phyloP scores from a whole-genome alignment of 805 yeast genomes.

The Candida rishiriensis region DNA sequence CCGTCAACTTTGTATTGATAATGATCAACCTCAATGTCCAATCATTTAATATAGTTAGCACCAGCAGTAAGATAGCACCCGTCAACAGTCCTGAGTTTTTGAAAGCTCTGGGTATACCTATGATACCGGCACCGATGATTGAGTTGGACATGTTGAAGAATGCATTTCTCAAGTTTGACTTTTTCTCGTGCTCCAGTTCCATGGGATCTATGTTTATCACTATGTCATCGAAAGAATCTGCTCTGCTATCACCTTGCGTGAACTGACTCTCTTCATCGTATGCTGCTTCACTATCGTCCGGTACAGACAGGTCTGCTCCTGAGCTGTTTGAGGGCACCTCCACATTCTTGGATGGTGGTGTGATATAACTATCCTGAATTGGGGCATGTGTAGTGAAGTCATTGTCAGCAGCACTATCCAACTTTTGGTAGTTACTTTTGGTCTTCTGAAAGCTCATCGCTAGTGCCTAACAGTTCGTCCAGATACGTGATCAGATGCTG shows the following conservation, averaged over 20 bases:
- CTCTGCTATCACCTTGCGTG: background rate
- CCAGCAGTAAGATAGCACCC: slow-evolving; percentile 56
- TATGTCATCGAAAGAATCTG: slow-evolving; percentile 2
- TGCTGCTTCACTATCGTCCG: no score
- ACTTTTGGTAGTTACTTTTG: no score
- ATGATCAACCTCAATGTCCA: slow-evolving; percentile 84
- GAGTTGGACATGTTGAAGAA: slow-evolving; percentile 97
- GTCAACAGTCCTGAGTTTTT: slow-evolving; percentile 74
- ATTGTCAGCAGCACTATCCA: no score
- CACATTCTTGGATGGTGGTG: no score
- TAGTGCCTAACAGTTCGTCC: no score
- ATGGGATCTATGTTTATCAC: slow-evolving; percentile 6
- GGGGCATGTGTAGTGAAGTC: no score
- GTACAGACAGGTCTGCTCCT: no score
- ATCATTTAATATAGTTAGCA: slow-evolving; percentile 70
- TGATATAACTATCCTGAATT: no score
- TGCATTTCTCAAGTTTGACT: slow-evolving; percentile 73
- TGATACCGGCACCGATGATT: slow-evolving; percentile 92
- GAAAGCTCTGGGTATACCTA: slow-evolving; percentile 90
- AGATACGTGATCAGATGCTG: no score
- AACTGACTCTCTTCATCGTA: background rate
- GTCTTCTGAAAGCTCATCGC: no score
- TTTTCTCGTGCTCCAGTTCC: slow-evolving; percentile 26
- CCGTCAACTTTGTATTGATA: slow-evolving; percentile 72
- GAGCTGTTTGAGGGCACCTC: no score